Percentiles rank a stretch among this genome's conserved stretches.
Conservation (phyloP, 306 rosid species). For the Quercus robur region DNA sequence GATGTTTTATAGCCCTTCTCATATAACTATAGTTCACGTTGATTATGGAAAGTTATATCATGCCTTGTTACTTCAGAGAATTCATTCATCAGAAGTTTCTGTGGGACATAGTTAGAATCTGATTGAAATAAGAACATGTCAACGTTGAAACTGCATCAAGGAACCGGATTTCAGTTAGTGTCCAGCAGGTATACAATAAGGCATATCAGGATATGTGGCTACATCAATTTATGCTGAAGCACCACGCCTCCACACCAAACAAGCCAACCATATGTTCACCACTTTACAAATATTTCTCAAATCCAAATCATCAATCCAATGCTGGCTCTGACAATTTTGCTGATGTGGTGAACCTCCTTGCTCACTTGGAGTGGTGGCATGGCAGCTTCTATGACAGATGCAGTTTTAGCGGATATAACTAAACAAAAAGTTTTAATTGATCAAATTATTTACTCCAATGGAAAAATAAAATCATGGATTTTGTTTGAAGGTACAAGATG, state of each 20-base stretch:
- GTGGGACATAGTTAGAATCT: slow-evolving; percentile 64
- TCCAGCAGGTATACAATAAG: slow-evolving; percentile 46
- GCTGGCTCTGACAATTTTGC: neutral
- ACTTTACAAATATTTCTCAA: neutral
- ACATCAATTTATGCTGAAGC: neutral
- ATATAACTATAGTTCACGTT: neutral
- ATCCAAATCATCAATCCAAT: neutral
- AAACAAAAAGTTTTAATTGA: neutral
- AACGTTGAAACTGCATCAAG: slow-evolving; percentile 75
- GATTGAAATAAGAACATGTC: slow-evolving; percentile 54
- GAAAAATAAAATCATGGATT: neutral
- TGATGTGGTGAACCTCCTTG: neutral
- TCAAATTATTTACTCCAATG: neutral
- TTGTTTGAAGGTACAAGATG: slow-evolving; percentile 55
- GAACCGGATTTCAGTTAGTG: slow-evolving; percentile 47
- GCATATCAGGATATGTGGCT: neutral
- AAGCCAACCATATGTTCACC: neutral
- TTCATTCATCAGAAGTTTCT: slow-evolving; percentile 54
- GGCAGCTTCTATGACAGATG: neutral
- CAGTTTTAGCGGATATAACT: neutral
- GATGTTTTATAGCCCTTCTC: slow-evolving; percentile 13
- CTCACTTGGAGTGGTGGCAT: neutral
- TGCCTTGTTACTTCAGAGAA: slow-evolving; percentile 51
- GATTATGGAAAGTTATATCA: slow-evolving; percentile 1
- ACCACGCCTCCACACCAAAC: neutral